Percentiles rank a stretch among this genome's conserved stretches.
These are phyloP conservation scores for Hondaea fermentalgiana DNA, from an alignment of 108 stramenopile genomes.

Conservation along the genomic window DNA sequence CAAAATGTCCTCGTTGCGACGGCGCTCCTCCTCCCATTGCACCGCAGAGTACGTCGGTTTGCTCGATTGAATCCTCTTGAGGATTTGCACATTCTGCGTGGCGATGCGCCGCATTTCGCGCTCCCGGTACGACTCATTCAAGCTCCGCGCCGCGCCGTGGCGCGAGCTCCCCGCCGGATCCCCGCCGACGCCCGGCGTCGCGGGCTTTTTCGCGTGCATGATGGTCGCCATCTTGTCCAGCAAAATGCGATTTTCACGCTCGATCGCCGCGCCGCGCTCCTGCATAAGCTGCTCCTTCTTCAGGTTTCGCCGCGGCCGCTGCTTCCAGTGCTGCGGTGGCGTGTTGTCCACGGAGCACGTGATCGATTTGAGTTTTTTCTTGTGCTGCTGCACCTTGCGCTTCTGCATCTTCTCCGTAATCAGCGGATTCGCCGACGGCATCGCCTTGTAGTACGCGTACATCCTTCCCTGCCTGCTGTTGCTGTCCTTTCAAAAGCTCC, in stretches of 20 bases:
- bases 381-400: not conserved
- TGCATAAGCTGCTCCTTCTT: conserved; percentile 5
- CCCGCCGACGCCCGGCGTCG: not conserved
- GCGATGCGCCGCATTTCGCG: not conserved
- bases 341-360: conserved; percentile 11
- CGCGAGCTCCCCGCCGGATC: not conserved
- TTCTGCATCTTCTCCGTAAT: not conserved
- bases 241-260: conserved; percentile 8
- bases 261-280: not conserved
- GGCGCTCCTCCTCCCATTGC: not conserved
- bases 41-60: conserved; percentile 2
- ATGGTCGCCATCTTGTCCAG: conserved; percentile 17
- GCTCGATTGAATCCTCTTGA: not conserved
- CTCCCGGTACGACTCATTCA: not conserved
- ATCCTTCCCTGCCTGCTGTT: not conserved
- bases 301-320: not conserved
- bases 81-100: conserved; percentile 1
- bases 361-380: not conserved
- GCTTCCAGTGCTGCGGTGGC: not conserved
- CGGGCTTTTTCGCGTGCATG: not conserved
- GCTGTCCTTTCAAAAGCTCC: not conserved
- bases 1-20: not conserved
- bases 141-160: not conserved
- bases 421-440: conserved; percentile 10
- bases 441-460: conserved; percentile 19